Base-by-base conservation (phyloP, 2,329 filamentous ascomycete species). In the Cladosporium sp. region DNA sequence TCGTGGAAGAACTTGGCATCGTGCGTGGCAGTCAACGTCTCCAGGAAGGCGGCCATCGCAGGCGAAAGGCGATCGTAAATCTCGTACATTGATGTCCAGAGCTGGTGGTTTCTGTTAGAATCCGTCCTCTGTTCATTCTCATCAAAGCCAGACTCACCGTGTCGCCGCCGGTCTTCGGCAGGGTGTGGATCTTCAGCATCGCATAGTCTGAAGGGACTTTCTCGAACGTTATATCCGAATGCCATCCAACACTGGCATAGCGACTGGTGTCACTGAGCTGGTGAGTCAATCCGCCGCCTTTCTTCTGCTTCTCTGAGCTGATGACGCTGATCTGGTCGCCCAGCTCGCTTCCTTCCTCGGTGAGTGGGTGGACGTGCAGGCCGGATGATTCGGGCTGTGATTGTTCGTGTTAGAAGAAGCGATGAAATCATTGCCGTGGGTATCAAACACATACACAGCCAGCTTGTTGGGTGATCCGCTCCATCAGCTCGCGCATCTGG, bases 181-280 rank as follows among this genome's bases (percentile, higher is more conserved):
- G 84, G 63, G 95, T 89, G 16, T 96, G 78, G 43, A 90, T 77
- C 64, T 94, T 95, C 35, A 95, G 69, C 69, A 95, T 94, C 0
- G 91, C 95, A 0, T 89, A 95, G 27, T 89, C 88, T 0, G 91
- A 89, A 1, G 90, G 89, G 69, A 95, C 90, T 56, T 80, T 73
- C 72, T 95, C 91, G 64, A 94, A 95, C 0, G 86, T 87, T 1
- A 95, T 84, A 58, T 95, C 90, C 0, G 84, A 87, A 70, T 95
- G 90, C 89, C 89, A 95, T 9, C 87, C 88, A 9, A 56, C 51
- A 0, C 85, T 87, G 68, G 75, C 75, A 47, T 73, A 73, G 18
- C 74, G 69, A 57, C 70, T 74, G 38, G 74, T 73, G 56, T 76
- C 75, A 56, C 71, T 77, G 51, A 76, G 66, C 55, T 74, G 69